Percentiles rank a stretch among this genome's conserved stretches.
Evolutionary conservation across 768 basidiomycete species (phyloP).

Genomic region (Lentinus brumalis): DNA sequence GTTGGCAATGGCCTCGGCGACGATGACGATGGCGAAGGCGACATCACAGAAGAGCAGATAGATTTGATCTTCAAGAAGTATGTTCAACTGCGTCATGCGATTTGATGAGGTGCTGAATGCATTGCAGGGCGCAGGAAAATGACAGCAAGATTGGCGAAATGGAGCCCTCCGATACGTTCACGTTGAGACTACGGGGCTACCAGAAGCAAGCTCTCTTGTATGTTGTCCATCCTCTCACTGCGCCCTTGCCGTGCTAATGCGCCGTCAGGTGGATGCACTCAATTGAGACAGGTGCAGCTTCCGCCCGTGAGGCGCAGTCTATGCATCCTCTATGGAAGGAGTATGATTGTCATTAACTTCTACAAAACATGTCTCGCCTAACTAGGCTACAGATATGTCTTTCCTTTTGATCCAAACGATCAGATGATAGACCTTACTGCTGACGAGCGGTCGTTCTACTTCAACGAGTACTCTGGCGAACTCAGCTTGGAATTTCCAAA

Average conservation of each 20-base stretch:
- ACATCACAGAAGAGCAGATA: slow-evolving; percentile 78
- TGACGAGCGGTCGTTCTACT: slow-evolving; percentile 81
- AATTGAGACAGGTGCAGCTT: slow-evolving; percentile 72
- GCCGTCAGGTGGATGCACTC: slow-evolving; percentile 84
- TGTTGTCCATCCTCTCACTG: slow-evolving; percentile 22
- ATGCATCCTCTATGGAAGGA: slow-evolving; percentile 96
- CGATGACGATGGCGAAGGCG: slow-evolving; percentile 78
- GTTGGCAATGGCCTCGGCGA: slow-evolving; percentile 43
- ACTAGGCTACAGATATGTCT: slow-evolving; percentile 58
- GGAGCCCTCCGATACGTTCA: slow-evolving; percentile 79
- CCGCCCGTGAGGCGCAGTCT: slow-evolving; percentile 67
- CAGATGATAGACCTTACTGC: slow-evolving; percentile 77
- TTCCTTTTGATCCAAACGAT: slow-evolving; percentile 60
- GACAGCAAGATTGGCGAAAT: slow-evolving; percentile 78
- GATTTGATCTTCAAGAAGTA: slow-evolving; percentile 85
- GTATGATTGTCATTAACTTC: slow-evolving; percentile 46
- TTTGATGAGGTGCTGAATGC: not conserved
- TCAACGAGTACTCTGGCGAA: slow-evolving; percentile 91
- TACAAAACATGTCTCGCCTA: slow-evolving; percentile 6
- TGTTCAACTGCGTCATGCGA: slow-evolving; percentile 10
- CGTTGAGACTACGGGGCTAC: slow-evolving; percentile 76
- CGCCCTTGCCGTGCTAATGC: not conserved
- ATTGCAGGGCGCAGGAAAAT: slow-evolving; percentile 75
- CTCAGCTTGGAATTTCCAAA: slow-evolving; percentile 83
- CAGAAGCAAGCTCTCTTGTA: slow-evolving; percentile 91